Evolutionary conservation across 2,329 filamentous ascomycete species (phyloP).

Genomic region (Xenosphaeropsis pyriputrescens): DNA sequence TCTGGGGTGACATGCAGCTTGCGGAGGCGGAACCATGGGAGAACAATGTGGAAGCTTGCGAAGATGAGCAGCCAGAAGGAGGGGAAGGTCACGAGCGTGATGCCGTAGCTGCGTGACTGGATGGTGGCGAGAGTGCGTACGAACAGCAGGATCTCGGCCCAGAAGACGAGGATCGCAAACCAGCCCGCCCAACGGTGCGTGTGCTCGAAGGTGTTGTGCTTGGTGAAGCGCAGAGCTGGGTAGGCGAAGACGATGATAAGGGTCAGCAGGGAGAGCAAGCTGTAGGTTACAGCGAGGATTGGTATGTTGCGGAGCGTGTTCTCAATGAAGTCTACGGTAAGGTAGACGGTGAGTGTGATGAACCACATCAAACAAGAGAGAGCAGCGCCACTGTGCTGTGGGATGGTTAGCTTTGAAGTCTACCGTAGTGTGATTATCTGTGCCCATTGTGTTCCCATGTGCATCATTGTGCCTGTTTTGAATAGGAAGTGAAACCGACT

Average conservation of each 20-base stretch:
- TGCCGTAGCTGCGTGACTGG: conserved; percentile 4
- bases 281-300: conserved; percentile 8
- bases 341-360: conserved; percentile 19
- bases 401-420: too few species aligned
- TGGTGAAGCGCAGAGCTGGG: conserved; percentile 30
- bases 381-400: conserved; percentile 30
- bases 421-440: too few species aligned
- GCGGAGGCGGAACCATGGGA: conserved; percentile 43
- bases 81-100: conserved; percentile 17
- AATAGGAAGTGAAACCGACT: too few species aligned
- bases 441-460: too few species aligned
- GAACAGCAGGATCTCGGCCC: conserved; percentile 28
- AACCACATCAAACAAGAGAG: conserved; percentile 33
- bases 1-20: conserved; percentile 35
- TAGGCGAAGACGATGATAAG: conserved; percentile 32
- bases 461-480: too few species aligned
- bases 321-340: conserved; percentile 9
- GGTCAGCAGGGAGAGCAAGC: conserved; percentile 27
- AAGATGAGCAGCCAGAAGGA: conserved; percentile 41
- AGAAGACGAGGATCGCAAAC: conserved; percentile 32
- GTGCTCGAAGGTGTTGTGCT: conserved; percentile 40
- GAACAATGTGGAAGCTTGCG: conserved; percentile 34
- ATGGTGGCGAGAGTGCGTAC: conserved; percentile 8
- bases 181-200: conserved; percentile 42
- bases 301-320: conserved; percentile 6